These are phyloP conservation scores for Aciculosporium take DNA, from an alignment of 2,329 filamentous ascomycete genomes.

Conservation along the genomic window DNA sequence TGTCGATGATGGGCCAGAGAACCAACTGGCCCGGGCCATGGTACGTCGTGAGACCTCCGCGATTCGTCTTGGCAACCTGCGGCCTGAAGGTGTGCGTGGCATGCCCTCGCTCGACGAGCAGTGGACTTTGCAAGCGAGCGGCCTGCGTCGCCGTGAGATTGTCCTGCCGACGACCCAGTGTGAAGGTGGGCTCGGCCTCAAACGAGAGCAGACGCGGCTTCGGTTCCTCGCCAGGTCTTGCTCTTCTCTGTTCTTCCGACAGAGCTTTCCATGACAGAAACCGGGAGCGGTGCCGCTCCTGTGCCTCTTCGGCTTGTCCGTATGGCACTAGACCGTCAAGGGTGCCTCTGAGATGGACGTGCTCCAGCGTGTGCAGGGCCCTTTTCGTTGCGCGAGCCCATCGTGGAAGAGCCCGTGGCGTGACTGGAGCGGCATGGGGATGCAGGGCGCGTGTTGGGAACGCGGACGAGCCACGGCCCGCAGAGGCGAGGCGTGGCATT, in stretches of 20 bases:
- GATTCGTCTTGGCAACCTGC: slow-evolving; percentile 54
- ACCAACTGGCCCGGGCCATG: slow-evolving; percentile 89
- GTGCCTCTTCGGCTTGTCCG: slow-evolving; percentile 16
- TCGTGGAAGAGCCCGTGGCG: too few species aligned
- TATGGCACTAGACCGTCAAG: slow-evolving; percentile 16
- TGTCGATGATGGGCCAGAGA: slow-evolving; percentile 81
- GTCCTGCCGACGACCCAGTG: slow-evolving; percentile 69
- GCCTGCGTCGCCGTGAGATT: slow-evolving; percentile 32
- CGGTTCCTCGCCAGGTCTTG: slow-evolving; percentile 20
- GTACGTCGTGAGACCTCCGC: slow-evolving; percentile 86
- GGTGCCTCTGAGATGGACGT: slow-evolving; percentile 16
- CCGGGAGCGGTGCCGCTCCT: slow-evolving; percentile 19
- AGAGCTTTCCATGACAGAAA: slow-evolving; percentile 23
- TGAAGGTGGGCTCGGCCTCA: slow-evolving; percentile 71
- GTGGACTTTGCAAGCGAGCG: slow-evolving; percentile 26
- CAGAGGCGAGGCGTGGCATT: neutral
- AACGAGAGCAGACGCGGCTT: slow-evolving; percentile 65
- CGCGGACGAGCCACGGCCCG: neutral
- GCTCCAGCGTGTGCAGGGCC: slow-evolving; percentile 14
- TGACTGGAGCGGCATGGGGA: neutral
- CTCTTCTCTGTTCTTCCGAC: slow-evolving; percentile 7
- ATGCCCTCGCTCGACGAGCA: slow-evolving; percentile 18
- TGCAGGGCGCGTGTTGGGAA: neutral
- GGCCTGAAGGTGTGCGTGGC: slow-evolving; percentile 29
- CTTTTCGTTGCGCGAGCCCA: too few species aligned